Conservation (phyloP, 2,329 filamentous ascomycete species). For the Camillea tinctor region DNA sequence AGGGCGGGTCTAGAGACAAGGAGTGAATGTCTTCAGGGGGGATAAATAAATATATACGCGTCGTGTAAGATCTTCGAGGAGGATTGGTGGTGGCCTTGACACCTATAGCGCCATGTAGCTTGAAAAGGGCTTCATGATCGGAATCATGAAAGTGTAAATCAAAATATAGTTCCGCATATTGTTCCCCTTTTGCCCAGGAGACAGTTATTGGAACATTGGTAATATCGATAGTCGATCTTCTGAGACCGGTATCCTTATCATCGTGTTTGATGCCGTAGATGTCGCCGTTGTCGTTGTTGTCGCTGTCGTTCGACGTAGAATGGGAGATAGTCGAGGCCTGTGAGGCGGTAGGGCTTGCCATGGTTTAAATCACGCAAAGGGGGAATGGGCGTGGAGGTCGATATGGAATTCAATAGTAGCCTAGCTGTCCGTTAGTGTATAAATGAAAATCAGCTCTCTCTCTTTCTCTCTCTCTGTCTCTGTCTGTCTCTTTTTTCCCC, state of each 20-base stretch:
- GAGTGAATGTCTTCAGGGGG: not conserved
- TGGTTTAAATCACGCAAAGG: not conserved
- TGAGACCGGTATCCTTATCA: not conserved
- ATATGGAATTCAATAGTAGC: not conserved
- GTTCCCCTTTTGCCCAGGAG: not conserved
- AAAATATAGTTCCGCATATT: not conserved
- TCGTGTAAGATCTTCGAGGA: not conserved
- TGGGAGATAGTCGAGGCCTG: not conserved
- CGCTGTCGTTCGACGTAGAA: not conserved
- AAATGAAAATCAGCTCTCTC: not conserved
- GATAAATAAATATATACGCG: not conserved
- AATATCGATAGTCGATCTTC: not conserved
- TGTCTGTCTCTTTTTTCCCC: too few species aligned
- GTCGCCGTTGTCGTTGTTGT: not conserved
- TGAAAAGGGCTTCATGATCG: not conserved
- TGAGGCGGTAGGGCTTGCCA: not conserved
- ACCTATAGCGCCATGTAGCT: not conserved
- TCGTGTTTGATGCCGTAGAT: not conserved
- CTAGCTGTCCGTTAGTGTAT: not conserved
- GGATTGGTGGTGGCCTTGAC: not conserved
- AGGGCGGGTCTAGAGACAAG: not conserved
- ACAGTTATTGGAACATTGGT: not conserved
- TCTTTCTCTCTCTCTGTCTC: too few species aligned
- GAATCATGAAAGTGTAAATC: not conserved
- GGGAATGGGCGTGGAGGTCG: not conserved